phyloP scores from a whole-genome alignment of 495 filamentous ascomycete species.

The Hypoxylon trugodes region DNA sequence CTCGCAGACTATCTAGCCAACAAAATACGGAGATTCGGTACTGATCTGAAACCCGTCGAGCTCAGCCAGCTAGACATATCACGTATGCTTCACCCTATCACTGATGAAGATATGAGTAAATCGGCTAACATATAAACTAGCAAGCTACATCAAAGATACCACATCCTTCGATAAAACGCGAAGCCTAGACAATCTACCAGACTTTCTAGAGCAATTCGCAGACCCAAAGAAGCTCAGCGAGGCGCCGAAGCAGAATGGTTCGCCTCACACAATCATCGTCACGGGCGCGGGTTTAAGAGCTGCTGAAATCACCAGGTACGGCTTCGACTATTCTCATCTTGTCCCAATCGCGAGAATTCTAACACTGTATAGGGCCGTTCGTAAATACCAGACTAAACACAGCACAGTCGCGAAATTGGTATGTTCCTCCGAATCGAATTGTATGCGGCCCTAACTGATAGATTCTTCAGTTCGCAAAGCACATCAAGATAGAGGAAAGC shows the following conservation, averaged over 20 bases:
- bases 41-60: conserved; percentile 81
- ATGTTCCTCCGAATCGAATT: too few species aligned
- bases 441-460: too few species aligned
- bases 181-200: conserved; percentile 72
- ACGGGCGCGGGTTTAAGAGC: conserved; percentile 81
- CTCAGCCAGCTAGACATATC: conserved; percentile 82
- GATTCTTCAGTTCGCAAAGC: conserved; percentile 80
- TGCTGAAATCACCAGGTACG: conserved; percentile 76
- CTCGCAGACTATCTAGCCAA: conserved; percentile 89
- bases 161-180: conserved; percentile 72
- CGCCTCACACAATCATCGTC: conserved; percentile 87
- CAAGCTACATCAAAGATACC: conserved; percentile 67
- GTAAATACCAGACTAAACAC: conserved; percentile 79
- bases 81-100: conserved; percentile 57
- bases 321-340: background rate
- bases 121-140: conserved; percentile 21
- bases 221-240: conserved; percentile 63
- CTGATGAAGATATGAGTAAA: background rate
- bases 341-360: background rate
- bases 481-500: conserved; percentile 92
- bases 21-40: conserved; percentile 77
- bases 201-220: conserved; percentile 76
- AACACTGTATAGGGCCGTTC: conserved; percentile 64
- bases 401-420: conserved; percentile 81
- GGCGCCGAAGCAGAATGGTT: conserved; percentile 73